Conservation (phyloP, 495 filamentous ascomycete genomes). For the Penicillium taxi region DNA sequence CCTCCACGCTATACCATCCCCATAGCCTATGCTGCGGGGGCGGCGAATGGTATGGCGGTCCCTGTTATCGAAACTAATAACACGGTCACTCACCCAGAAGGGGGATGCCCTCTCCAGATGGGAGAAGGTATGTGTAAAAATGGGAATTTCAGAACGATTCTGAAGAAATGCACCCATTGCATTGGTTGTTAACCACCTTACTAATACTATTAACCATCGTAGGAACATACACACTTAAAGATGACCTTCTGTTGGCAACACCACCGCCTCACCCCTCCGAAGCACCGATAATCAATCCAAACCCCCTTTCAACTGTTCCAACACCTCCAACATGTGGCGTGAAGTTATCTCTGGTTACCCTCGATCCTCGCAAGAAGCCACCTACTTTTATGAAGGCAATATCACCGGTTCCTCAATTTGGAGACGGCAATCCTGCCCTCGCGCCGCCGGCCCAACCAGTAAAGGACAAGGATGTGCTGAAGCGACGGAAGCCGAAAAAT, state of each 20-base stretch:
- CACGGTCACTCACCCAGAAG: slow-evolving; percentile 66
- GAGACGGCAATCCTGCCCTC: slow-evolving; percentile 76
- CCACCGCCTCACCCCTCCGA: slow-evolving; percentile 94
- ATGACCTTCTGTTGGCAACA: slow-evolving; percentile 86
- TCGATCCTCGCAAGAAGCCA: slow-evolving; percentile 53
- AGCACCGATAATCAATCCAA: slow-evolving; percentile 72
- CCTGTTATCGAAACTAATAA: slow-evolving; percentile 91
- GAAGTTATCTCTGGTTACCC: slow-evolving; percentile 68
- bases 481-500: slow-evolving; percentile 87
- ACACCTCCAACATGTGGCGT: slow-evolving; percentile 75
- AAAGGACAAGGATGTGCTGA: slow-evolving; percentile 63
- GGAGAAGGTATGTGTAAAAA: slow-evolving; percentile 64
- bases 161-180: background rate
- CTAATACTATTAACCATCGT: slow-evolving; percentile 10
- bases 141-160: background rate
- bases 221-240: slow-evolving; percentile 84
- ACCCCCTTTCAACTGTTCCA: slow-evolving; percentile 79
- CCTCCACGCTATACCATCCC: slow-evolving; percentile 73
- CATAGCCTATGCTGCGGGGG: slow-evolving; percentile 56
- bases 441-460: slow-evolving; percentile 33
- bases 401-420: slow-evolving; percentile 60
- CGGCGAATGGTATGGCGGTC: slow-evolving; percentile 52
- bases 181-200: background rate
- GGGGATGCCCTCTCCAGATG: slow-evolving; percentile 65
- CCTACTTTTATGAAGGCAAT: slow-evolving; percentile 40